Evolutionary conservation across 306 rosid species (phyloP).

Genomic region (Cyamopsis tetragonoloba): DNA sequence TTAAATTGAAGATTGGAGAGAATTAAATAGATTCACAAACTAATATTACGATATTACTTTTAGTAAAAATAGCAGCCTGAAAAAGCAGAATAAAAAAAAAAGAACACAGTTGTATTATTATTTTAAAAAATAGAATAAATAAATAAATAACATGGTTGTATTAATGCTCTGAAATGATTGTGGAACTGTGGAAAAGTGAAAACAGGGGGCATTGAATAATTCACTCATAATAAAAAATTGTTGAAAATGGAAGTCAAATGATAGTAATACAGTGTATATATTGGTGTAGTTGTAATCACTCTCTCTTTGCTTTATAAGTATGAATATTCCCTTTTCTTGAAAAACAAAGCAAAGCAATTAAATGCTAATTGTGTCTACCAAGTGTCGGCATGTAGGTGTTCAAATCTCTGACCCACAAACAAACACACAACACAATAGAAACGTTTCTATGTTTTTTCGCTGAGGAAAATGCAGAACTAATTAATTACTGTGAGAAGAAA

Average conservation of each 20-base stretch:
- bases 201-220: neutral
- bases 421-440: neutral
- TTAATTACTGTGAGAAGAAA: no score
- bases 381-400: conserved; percentile 14
- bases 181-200: no score
- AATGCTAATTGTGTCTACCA: neutral
- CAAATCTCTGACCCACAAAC: neutral
- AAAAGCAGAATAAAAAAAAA: no score
- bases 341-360: conserved; percentile 20
- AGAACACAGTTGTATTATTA: no score
- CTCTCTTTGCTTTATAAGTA: no score
- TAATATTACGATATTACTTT: no score
- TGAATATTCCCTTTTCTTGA: neutral
- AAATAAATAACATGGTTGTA: no score
- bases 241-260: neutral
- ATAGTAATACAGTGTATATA: neutral
- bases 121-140: no score
- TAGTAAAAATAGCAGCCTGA: no score
- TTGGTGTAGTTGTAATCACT: neutral
- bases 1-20: no score
- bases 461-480: neutral
- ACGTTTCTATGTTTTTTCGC: neutral
- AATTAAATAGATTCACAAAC: no score
- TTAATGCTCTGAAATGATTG: no score
- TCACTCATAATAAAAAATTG: neutral